phyloP scores from a whole-genome alignment of 345 rosid genomes.

The Eucalyptus sp. region DNA sequence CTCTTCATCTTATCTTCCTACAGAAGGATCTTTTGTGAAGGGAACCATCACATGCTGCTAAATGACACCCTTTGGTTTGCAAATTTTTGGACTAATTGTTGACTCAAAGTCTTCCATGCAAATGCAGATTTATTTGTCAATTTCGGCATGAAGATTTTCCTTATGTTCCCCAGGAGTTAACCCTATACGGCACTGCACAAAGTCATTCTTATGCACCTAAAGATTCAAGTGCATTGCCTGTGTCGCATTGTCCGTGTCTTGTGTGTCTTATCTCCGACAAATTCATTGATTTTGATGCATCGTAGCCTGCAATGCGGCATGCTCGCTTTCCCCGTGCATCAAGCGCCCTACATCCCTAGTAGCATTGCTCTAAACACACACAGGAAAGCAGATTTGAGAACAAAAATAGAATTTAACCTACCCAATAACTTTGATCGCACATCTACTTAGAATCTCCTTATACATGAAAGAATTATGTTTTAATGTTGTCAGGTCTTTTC shows the following conservation, averaged over 20 bases:
- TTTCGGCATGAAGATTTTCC: background rate
- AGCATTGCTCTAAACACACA: background rate
- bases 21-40: accelerated
- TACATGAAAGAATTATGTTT: background rate
- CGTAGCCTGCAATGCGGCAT: background rate
- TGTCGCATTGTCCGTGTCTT: too few species aligned
- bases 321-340: background rate
- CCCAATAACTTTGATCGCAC: background rate
- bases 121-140: background rate
- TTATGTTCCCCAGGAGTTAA: background rate
- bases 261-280: background rate
- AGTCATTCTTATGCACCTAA: background rate
- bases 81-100: background rate
- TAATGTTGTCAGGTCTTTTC: too few species aligned
- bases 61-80: background rate
- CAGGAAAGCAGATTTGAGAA: background rate
- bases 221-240: too few species aligned
- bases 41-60: background rate
- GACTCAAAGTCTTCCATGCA: background rate
- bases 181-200: too few species aligned
- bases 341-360: background rate
- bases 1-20: background rate
- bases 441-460: background rate
- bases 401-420: background rate
- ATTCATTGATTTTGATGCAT: background rate